phyloP scores from a whole-genome alignment of 2,329 filamentous ascomycete genomes.

The Talaromyces marneffei region DNA sequence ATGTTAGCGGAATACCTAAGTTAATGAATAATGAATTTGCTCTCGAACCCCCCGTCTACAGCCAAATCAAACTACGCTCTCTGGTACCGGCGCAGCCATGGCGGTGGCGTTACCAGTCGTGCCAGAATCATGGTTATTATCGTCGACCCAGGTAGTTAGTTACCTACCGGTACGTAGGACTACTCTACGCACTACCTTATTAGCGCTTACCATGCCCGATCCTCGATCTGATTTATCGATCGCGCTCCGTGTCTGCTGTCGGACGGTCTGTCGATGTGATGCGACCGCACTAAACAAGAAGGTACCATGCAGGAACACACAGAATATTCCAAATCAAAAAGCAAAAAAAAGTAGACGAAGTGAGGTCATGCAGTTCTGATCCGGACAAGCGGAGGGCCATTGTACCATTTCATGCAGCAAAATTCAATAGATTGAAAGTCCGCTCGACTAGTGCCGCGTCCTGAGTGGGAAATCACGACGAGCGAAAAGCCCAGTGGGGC shows the following conservation, averaged over 20 bases:
- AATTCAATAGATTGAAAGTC: slow-evolving; percentile 10
- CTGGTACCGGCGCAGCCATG: no score
- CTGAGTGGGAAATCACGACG: no score
- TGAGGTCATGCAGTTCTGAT: slow-evolving; percentile 1
- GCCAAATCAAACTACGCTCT: no score
- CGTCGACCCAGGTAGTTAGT: not conserved
- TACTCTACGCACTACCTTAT: no score
- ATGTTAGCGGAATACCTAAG: no score
- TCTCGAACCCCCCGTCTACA: not conserved
- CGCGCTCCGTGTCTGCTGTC: no score
- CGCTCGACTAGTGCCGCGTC: not conserved
- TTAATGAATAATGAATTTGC: no score
- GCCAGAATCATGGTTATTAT: not conserved
- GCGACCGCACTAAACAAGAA: not conserved
- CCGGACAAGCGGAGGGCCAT: not conserved
- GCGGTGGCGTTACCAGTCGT: not conserved
- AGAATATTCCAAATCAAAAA: not conserved
- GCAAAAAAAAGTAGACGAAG: not conserved
- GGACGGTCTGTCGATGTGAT: no score
- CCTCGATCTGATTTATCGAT: not conserved
- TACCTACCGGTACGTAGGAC: no score
- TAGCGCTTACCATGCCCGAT: not conserved
- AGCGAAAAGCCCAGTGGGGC: no score
- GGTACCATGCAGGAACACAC: not conserved
- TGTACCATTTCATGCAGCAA: not conserved